Conservation (phyloP, 2,329 filamentous ascomycete species). For the Botrytis cinerea region DNA sequence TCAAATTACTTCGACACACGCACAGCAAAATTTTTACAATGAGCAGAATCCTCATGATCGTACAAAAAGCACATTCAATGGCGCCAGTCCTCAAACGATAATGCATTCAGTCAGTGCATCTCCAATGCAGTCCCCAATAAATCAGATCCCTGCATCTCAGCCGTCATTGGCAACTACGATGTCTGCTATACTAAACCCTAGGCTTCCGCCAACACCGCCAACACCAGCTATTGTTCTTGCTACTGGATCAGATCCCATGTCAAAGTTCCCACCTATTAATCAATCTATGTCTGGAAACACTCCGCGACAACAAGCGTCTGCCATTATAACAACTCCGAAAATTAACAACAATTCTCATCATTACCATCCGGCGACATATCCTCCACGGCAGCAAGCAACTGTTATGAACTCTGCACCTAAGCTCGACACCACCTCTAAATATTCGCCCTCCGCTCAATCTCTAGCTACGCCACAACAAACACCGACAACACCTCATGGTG, state of each 20-base stretch:
- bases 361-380: background rate
- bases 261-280: background rate
- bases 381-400: background rate
- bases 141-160: background rate
- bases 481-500: conserved; percentile 6
- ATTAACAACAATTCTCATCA: background rate
- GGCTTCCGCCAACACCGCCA: conserved; percentile 4
- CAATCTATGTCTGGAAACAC: background rate
- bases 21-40: background rate
- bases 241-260: background rate
- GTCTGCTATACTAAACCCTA: conserved; percentile 15
- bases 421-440: background rate
- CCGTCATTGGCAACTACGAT: background rate
- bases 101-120: background rate
- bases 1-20: background rate
- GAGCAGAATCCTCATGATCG: conserved; percentile 3
- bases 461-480: conserved; percentile 13
- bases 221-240: background rate
- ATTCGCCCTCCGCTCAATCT: background rate
- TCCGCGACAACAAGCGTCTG: background rate
- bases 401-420: background rate
- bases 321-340: background rate
- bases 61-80: background rate
- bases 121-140: background rate
- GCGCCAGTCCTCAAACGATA: background rate